Evolutionary conservation across 2,329 filamentous ascomycete species (phyloP).

Genomic region (Fusarium pseudocircinatum): DNA sequence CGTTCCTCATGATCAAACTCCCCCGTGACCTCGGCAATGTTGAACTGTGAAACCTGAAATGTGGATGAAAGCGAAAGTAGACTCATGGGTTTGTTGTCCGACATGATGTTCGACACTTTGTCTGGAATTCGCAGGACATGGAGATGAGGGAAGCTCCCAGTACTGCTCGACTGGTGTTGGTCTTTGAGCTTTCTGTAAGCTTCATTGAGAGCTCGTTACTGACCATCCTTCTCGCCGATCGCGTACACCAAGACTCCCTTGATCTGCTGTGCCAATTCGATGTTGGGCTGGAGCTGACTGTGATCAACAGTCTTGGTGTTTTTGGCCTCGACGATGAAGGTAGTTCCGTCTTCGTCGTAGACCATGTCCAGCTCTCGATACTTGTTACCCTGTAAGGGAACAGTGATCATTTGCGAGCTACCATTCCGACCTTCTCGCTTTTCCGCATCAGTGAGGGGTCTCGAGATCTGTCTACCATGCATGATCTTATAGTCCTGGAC

Average conservation of each 20-base stretch:
- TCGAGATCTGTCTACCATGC: fast-evolving
- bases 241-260: neutral
- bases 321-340: neutral
- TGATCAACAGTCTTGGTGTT: neutral
- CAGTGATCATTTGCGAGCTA: neutral
- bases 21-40: fast-evolving
- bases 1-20: neutral
- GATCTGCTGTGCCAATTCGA: fast-evolving
- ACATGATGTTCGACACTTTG: neutral
- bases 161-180: neutral
- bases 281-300: neutral
- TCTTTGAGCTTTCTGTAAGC: neutral
- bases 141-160: neutral
- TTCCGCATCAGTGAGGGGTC: fast-evolving
- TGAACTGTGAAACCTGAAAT: neutral
- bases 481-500: neutral
- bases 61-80: fast-evolving
- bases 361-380: neutral
- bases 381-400: neutral
- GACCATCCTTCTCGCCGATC: neutral
- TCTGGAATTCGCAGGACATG: fast-evolving
- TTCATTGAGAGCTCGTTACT: neutral
- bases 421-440: neutral
- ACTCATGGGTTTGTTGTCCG: fast-evolving
- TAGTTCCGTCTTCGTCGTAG: neutral